Evolutionary conservation across 106 monocot genomes (phyloP), one percentile per base, ranked within the genome.

Genomic region (Alisma plantagoaquatica): DNA sequence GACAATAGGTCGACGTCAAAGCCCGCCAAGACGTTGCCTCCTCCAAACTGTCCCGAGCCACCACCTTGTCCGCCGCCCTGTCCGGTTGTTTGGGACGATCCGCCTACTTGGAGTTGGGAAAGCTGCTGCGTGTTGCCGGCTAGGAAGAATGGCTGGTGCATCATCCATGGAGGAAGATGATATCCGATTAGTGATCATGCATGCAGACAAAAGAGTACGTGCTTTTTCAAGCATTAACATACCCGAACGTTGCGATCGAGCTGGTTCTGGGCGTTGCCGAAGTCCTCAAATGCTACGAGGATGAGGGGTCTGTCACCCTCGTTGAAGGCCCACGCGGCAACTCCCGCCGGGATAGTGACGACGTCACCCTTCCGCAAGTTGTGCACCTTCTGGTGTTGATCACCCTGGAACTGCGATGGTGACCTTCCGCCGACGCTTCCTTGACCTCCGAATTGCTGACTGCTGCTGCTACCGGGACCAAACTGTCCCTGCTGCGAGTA

Each of bases 251-350:
- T 45, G 21, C 17, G 43, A 24, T 81, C 86, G 24, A 87, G 81
- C 32, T 87, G 86, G 64, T 87, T 82, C 3, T 50, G 64, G 21
- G 24, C 51, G 65, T 63, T 78, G 56, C 53, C 63, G 19, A 38
- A 61, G 46, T 87, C 81, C 23, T 45, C 6, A 54, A 81, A 44
- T 30, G 26, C 35, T 29, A 86, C 46, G 43, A 69, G 45, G 9
- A 77, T 41, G 0, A 86, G n/a, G 0, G 68, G 67, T 1, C 29
- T 55, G 24, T 87, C 81, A 3, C 81, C 86, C 10, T 75, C 59
- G 44, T 87, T 87, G 75, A 81, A 74, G 29, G 26, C 56, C 81
- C 86, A 87, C 27, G 59, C 63, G 3, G 67, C 61, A n/a, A 81
- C 67, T 4, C 86, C 86, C 1, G 81, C 86, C 0, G 81, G 81